Evolutionary conservation across 768 basidiomycete species (phyloP).

Genomic region (Termitomyces bulborhizus): DNA sequence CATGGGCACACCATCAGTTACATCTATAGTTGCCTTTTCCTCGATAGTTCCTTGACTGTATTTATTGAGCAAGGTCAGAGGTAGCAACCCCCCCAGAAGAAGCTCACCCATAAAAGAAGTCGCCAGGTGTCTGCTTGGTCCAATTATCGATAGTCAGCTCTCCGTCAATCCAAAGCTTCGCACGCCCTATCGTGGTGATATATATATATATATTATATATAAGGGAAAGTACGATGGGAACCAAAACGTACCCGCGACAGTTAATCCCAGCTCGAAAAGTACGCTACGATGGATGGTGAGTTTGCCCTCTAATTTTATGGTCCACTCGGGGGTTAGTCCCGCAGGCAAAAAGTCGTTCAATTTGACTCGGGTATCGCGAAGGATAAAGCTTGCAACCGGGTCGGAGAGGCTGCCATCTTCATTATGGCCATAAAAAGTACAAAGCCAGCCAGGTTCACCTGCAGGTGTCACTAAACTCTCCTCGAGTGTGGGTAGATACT

Average conservation of each 20-base stretch:
- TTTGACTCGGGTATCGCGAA: constrained; percentile 57
- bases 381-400: constrained; percentile 38
- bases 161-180: constrained; percentile 58
- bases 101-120: constrained; percentile 59
- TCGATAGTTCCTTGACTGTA: constrained; percentile 58
- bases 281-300: constrained; percentile 43
- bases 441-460: constrained; percentile 57
- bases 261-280: constrained; percentile 54
- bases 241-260: constrained; percentile 42
- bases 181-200: constrained; percentile 31
- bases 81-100: neutral
- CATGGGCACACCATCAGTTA: constrained; percentile 40
- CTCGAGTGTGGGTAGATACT: constrained; percentile 67
- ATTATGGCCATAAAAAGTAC: constrained; percentile 57
- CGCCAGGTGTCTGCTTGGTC: constrained; percentile 60
- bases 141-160: constrained; percentile 64
- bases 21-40: constrained; percentile 45
- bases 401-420: constrained; percentile 36
- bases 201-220: neutral
- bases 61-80: neutral
- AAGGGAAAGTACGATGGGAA: neutral
- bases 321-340: constrained; percentile 49
- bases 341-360: constrained; percentile 61
- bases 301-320: constrained; percentile 48
- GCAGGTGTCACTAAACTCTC: constrained; percentile 42